A percentile compares a stretch with the other conserved stretches of the same genome.
These are phyloP conservation scores for Pestalotiopsis sp. DNA, from an alignment of 2,329 filamentous ascomycete species.

Conservation along the genomic window DNA sequence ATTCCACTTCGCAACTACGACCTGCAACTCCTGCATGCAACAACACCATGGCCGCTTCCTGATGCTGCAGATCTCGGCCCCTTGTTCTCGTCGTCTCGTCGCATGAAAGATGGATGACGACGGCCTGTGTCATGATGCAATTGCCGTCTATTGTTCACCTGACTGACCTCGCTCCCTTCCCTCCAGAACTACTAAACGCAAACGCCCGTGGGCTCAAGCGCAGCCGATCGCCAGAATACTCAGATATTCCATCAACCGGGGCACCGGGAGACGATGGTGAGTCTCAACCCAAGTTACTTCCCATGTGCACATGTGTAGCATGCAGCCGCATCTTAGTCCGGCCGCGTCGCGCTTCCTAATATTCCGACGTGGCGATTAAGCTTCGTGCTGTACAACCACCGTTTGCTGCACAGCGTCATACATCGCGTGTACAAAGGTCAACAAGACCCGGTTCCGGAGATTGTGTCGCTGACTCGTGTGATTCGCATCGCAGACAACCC, in stretches of 20 bases:
- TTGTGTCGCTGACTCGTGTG: slow-evolving; percentile 29
- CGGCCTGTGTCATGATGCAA: not conserved
- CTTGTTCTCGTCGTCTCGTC: not conserved
- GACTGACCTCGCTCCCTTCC: slow-evolving; percentile 11
- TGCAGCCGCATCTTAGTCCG: slow-evolving; percentile 12
- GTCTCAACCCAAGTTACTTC: slow-evolving; percentile 43
- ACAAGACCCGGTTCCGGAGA: slow-evolving; percentile 22
- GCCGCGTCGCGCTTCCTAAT: slow-evolving; percentile 11
- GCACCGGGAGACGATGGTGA: slow-evolving; percentile 75
- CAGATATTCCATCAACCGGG: slow-evolving; percentile 54
- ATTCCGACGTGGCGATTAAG: slow-evolving; percentile 4
- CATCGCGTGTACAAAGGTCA: slow-evolving; percentile 32
- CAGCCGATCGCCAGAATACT: slow-evolving; percentile 75
- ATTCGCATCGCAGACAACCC: slow-evolving; percentile 45
- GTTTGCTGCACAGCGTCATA: slow-evolving; percentile 8
- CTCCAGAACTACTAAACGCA: slow-evolving; percentile 54
- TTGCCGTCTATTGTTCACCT: not conserved
- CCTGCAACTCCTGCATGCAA: not conserved
- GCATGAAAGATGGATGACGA: not conserved
- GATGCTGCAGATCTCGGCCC: not conserved
- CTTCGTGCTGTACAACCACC: slow-evolving; percentile 13
- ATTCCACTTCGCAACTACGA: not conserved
- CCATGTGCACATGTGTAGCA: slow-evolving; percentile 9
- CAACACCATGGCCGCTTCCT: not conserved
- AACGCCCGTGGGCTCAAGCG: slow-evolving; percentile 74